Evolutionary conservation across 176 grass and related monocot species (phyloP).

Genomic region (Guadua angustifolia): DNA sequence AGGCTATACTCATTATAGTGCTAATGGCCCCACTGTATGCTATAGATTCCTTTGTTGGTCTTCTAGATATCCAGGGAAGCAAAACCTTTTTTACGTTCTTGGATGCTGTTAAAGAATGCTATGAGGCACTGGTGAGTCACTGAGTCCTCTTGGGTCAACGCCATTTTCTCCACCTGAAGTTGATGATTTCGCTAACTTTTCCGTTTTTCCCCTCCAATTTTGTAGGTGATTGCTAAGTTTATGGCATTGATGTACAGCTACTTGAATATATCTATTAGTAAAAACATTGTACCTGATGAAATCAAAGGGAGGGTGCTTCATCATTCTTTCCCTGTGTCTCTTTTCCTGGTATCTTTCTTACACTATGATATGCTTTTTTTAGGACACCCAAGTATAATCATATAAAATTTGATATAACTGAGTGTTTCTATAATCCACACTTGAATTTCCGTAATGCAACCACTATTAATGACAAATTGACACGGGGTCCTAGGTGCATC

Average conservation of each 20-base stretch:
- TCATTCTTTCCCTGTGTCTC: slow-evolving; percentile 93
- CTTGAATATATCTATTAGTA: slow-evolving; percentile 97
- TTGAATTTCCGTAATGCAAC: background rate
- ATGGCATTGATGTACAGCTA: slow-evolving; percentile 99
- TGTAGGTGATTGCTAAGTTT: slow-evolving; percentile 98
- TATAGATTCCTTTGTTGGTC: slow-evolving; percentile 82
- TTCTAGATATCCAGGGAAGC: slow-evolving; percentile 94
- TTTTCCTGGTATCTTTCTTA: slow-evolving; percentile 81
- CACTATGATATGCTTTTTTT: background rate
- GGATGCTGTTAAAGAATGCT: slow-evolving; percentile 97
- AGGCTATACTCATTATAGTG: slow-evolving; percentile 90
- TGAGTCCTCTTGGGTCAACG: slow-evolving; percentile 9
- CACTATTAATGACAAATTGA: background rate
- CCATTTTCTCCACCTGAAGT: slow-evolving; percentile 29
- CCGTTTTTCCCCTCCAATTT: background rate
- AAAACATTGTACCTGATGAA: slow-evolving; percentile 95
- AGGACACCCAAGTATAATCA: background rate
- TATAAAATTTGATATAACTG: slow-evolving; percentile 4
- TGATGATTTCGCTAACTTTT: slow-evolving; percentile 34
- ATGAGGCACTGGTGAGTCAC: slow-evolving; percentile 84
- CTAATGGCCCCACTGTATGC: slow-evolving; percentile 97
- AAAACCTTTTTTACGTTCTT: slow-evolving; percentile 88
- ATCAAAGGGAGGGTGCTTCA: slow-evolving; percentile 96
- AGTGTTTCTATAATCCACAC: background rate
- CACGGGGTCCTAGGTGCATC: background rate